These are phyloP conservation scores for Mucor indicus DNA, from an alignment of 371 early-diverging fungal species.

Conservation along the genomic window DNA sequence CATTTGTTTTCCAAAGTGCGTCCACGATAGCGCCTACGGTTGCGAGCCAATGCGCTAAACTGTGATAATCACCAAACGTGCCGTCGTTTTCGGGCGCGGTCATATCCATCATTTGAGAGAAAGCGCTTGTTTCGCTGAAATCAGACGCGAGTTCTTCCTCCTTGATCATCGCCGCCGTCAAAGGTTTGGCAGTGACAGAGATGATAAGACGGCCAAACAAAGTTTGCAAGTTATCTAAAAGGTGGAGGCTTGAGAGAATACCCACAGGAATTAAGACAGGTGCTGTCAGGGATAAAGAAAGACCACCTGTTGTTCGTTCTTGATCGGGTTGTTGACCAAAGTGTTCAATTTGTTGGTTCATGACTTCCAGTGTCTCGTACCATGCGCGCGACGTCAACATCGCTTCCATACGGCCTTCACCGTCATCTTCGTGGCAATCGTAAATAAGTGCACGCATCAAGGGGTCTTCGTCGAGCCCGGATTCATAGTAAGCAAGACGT, in stretches of 20 bases:
- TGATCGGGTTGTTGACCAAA: constrained; percentile 10
- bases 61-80: constrained; percentile 16
- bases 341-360: constrained; percentile 23
- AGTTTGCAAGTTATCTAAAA: constrained; percentile 35
- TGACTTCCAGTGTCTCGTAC: constrained; percentile 33
- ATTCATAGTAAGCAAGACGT: constrained; percentile 36
- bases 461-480: constrained; percentile 28
- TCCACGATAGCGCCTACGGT: constrained; percentile 36
- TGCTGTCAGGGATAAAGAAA: constrained; percentile 27
- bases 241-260: constrained; percentile 29
- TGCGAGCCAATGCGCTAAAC: constrained; percentile 35
- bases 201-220: constrained; percentile 34
- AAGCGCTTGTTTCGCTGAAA: constrained; percentile 22
- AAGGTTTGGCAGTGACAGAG: constrained; percentile 26
- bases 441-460: constrained; percentile 28
- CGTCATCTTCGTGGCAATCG: constrained; percentile 36
- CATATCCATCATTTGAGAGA: constrained; percentile 28
- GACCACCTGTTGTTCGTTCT: constrained; percentile 2
- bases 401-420: constrained; percentile 25
- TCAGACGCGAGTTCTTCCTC: constrained; percentile 19
- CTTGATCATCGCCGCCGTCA: not conserved
- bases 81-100: constrained; percentile 11
- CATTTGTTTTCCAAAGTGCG: constrained; percentile 34
- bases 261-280: constrained; percentile 28
- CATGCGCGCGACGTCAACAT: constrained; percentile 39